Base-by-base conservation (phyloP, 345 rosid species). In the Lepidium africanum region DNA sequence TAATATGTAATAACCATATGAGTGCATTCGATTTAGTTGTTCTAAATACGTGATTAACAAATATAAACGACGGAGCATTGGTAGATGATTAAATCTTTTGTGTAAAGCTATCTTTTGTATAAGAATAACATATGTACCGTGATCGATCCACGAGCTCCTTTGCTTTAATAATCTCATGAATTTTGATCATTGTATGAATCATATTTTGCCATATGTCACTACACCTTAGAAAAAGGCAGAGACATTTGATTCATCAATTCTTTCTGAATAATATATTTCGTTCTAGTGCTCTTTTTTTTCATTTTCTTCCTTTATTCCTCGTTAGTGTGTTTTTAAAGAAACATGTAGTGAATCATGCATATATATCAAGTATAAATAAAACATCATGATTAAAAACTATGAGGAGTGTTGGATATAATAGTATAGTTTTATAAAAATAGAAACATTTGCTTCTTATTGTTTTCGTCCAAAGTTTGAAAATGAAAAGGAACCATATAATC, bases 141-240 rank as follows among this genome's bases (percentile, higher is more conserved):
- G 63, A 67, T 68, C 72, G 54, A 67, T 68, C 72, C 56, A 55
- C 48, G 16, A 68, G 33, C 16, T 23, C 38, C 15, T 10, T 54
- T 35, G 43, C 21, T 42, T 54, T 30, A 33, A 43, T 46, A 9
- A 45, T 36, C 54, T 37, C 37, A 45, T 37, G 27, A 36, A 15
- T 35, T 25, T 21, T 46, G 48, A 14, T 46, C 25, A 45, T 67
- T 45, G 37, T 45, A 56, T 43, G 47, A 46, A 68, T 46, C 55
- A 68, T 23, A 47, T 35, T 23, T 14, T 56, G 13, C 46, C 64
- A 37, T 57, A 57, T 36, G 55, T 55, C 47, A 36, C 57, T 56
- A 45, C 1, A 67, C 27, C 47, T 56, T 67, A 21, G 16, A 38
- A 17, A 30, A 10, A 52, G 30, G 37, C 14, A 16, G 17, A n/a